Conservation (phyloP, 2,329 filamentous ascomycete genomes). For the Xylaria sp. region DNA sequence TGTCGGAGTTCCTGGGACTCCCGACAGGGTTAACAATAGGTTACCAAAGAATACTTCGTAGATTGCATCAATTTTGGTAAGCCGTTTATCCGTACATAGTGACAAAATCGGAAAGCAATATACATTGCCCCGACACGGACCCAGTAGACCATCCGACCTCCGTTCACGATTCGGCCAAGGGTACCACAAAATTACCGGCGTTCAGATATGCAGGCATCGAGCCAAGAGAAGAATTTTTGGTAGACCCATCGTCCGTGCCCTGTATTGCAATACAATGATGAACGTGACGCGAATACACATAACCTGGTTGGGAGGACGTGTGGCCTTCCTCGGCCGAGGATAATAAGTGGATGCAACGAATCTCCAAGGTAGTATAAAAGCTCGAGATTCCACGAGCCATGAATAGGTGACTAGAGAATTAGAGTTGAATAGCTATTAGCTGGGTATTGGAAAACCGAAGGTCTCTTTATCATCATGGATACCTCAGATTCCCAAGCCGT, state of each 20-base stretch:
- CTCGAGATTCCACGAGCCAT: neutral
- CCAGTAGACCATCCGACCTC: neutral
- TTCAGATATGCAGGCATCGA: neutral
- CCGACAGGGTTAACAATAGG: neutral
- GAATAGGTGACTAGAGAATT: neutral
- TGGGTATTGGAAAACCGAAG: neutral
- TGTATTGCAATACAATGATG: neutral
- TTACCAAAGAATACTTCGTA: neutral
- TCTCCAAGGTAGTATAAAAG: neutral
- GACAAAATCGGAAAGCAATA: neutral
- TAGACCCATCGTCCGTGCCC: neutral
- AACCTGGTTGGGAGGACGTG: neutral
- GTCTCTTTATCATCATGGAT: neutral
- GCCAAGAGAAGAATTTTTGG: neutral
- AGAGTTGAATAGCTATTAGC: neutral
- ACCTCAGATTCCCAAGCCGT: neutral
- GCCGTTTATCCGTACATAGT: neutral
- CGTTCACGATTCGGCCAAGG: neutral
- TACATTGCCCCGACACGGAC: neutral
- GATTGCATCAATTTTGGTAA: neutral
- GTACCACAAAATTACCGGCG: neutral
- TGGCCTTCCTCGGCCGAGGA: neutral
- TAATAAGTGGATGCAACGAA: neutral
- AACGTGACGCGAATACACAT: neutral
- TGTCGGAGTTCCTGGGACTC: neutral